Percentiles rank a stretch among this genome's conserved stretches.
Conservation (phyloP, 768 basidiomycete genomes). For the Pisolithus tinctorius region DNA sequence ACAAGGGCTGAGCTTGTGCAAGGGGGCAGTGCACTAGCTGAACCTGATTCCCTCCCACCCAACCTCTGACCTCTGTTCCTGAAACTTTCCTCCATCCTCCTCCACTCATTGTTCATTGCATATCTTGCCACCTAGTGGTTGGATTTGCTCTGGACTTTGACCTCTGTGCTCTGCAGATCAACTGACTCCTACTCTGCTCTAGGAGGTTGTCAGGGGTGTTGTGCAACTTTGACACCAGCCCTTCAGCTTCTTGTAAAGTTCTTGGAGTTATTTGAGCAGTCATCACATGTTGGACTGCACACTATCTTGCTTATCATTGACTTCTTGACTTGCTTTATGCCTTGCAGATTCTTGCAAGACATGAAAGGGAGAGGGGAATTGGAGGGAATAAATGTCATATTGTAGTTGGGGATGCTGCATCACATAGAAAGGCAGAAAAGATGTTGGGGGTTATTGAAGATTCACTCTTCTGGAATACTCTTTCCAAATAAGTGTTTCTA, state of each 20-base stretch:
- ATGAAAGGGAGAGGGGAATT: background rate
- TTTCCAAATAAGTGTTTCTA: background rate
- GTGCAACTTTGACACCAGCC: too few relatives aligned
- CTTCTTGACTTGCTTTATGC: background rate
- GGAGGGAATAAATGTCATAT: background rate
- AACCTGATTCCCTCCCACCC: too few relatives aligned
- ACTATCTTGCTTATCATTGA: background rate
- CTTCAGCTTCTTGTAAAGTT: background rate
- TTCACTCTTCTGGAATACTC: background rate
- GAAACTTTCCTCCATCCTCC: too few relatives aligned
- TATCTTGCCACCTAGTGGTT: too few relatives aligned
- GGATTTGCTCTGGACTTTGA: too few relatives aligned
- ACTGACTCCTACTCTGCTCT: too few relatives aligned
- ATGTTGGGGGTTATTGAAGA: background rate
- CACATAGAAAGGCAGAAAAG: background rate
- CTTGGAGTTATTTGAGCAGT: background rate
- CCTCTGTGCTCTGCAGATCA: too few relatives aligned
- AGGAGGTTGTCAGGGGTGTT: too few relatives aligned
- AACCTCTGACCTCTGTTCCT: too few relatives aligned
- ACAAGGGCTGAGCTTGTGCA: too few relatives aligned
- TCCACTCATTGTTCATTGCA: too few relatives aligned
- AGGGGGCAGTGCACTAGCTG: too few relatives aligned
- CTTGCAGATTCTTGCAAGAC: background rate
- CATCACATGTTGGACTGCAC: background rate
- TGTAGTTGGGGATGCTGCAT: slow-evolving; percentile 18